Base-by-base conservation (phyloP, 306 rosid species). In the Comarum palustre region DNA sequence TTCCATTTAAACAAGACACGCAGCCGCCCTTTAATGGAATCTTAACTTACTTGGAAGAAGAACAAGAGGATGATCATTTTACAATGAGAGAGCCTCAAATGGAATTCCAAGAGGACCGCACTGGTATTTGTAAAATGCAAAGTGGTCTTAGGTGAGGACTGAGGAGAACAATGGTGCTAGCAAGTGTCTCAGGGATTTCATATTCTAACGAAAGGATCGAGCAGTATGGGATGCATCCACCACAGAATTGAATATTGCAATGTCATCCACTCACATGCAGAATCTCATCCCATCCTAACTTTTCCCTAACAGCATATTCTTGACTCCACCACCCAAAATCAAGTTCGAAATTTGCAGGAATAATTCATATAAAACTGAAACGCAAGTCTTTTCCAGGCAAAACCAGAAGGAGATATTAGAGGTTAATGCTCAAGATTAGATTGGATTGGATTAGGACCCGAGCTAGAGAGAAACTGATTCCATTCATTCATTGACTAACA, bases 181-280 rank as follows among this genome's bases (percentile, higher is more conserved):
- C 16, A 48, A 6, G 74, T 36, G 47, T 22, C 36, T 20, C 66
- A 17, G 67, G 67, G 67, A 34, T 61, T 38, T 72, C 57, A 72
- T 55, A 47, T 52, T 25, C 41, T 16, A 42, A 16, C 42, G 15
- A 71, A 71, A 54, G 65, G 66, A 20, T 20, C 57, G 65, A 14
- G 20, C 42, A 61, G 67, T 7, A 61, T 61, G 67, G 67, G 45
- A n/a, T 46, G 27, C 20, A 38, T 66, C 34, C 51, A 45, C 72
- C 57, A 27, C 41, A 15, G 13, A 32, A 27, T 47, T 68, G 20
- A 68, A 48, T 69, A 48, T 9, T 32, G 5, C 11, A 51, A 51
- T 66, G 87, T 75, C 87, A 79, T 77, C 82, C 83, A 58, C 79
- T 79, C 93, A 86, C 90, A 84, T 86, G 90, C 87, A 78, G 52